Conservation (phyloP, 148 eudicot species). For the Linanthus parryae region DNA sequence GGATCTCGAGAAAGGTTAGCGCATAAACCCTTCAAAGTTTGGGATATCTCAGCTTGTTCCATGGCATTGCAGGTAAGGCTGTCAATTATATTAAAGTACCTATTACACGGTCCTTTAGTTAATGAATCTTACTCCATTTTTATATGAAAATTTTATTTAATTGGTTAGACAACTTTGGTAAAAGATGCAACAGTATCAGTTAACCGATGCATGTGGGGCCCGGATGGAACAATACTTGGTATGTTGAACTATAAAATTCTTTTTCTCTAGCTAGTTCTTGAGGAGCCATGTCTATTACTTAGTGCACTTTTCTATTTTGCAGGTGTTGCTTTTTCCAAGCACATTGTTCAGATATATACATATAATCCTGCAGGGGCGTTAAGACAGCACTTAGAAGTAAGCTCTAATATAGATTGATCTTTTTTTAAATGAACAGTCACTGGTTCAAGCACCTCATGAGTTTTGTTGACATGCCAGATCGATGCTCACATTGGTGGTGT, state of each 20-base stretch:
- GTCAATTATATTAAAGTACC: background rate
- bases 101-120: background rate
- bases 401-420: background rate
- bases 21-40: slow-evolving; percentile 55
- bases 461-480: slow-evolving; percentile 22
- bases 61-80: slow-evolving; percentile 49
- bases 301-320: background rate
- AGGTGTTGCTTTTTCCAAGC: slow-evolving; percentile 65
- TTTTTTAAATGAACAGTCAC: background rate
- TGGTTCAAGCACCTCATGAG: slow-evolving; percentile 12
- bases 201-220: slow-evolving; percentile 56
- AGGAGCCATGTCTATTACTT: background rate
- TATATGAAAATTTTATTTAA: background rate
- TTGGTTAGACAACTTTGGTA: slow-evolving; percentile 37
- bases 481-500: slow-evolving; percentile 56
- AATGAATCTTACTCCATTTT: slow-evolving; percentile 2
- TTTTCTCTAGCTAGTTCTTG: too few species aligned
- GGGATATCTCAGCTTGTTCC: slow-evolving; percentile 54
- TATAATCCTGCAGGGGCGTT: slow-evolving; percentile 46
- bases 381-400: slow-evolving; percentile 52
- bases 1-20: slow-evolving; percentile 59
- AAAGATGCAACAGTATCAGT: slow-evolving; percentile 47
- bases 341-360: slow-evolving; percentile 53
- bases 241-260: background rate
- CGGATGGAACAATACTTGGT: slow-evolving; percentile 63